Percentiles rank a stretch among this genome's conserved stretches.
These are phyloP conservation scores for Penicillium sp. DNA, from an alignment of 2,329 filamentous ascomycete genomes.

Conservation along the genomic window DNA sequence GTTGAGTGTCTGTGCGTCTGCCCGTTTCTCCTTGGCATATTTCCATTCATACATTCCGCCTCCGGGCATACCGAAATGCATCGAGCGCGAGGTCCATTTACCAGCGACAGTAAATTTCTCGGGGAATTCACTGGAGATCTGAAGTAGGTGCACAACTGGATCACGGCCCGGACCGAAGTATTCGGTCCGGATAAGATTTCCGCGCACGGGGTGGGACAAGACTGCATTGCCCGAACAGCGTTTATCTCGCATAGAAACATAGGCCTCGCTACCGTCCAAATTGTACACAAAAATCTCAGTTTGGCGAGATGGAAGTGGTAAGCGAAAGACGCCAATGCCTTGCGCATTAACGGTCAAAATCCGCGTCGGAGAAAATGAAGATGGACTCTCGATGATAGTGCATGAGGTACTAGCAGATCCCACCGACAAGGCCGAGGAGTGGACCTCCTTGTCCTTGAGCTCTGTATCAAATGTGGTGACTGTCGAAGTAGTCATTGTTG, in stretches of 20 bases:
- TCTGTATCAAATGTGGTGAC: not conserved
- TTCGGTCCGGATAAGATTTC: conserved; percentile 50
- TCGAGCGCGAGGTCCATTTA: conserved; percentile 50
- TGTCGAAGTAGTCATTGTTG: conserved; percentile 6
- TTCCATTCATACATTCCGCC: conserved; percentile 56
- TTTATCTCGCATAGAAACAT: conserved; percentile 52
- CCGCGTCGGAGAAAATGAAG: conserved; percentile 11
- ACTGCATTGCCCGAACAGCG: conserved; percentile 53
- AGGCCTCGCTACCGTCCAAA: conserved; percentile 45
- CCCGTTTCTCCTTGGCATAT: conserved; percentile 51
- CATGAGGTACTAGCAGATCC: conserved; percentile 11
- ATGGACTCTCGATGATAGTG: conserved; percentile 8
- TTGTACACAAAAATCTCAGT: conserved; percentile 38
- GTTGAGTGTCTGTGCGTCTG: conserved; percentile 27
- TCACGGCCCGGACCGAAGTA: conserved; percentile 58
- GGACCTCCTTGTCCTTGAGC: conserved; percentile 7
- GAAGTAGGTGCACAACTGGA: conserved; percentile 47
- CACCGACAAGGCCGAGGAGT: conserved; percentile 7
- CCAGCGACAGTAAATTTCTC: conserved; percentile 35
- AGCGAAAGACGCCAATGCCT: conserved; percentile 30
- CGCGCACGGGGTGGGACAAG: conserved; percentile 40
- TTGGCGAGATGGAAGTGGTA: conserved; percentile 40
- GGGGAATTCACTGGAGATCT: conserved; percentile 20
- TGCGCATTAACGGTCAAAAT: conserved; percentile 25
- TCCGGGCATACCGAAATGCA: conserved; percentile 49